Evolutionary conservation across 495 filamentous ascomycete species (phyloP), one percentile per base, ranked within the genome.

Genomic region (Cenococcum geophilum): DNA sequence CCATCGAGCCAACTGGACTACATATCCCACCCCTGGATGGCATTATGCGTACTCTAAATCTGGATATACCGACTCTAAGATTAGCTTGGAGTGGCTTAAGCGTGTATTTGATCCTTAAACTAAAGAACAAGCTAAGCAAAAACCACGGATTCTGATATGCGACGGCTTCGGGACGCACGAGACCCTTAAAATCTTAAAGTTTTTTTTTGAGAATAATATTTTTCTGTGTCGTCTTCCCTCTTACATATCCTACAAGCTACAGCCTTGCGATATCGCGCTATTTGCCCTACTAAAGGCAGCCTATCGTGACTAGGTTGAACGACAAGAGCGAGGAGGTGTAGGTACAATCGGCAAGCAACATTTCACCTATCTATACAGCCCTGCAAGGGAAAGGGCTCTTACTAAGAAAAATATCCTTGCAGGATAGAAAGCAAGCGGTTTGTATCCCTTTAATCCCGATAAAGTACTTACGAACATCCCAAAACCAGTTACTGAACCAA

Each of bases 11-110:
- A 40, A 40, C 36, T 40, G 36, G 36, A 14, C 14, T 23, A 70
- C 64, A 57, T 64, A 70, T 36, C 32, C 69, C 43, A 75, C 68
- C 37, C 66, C 72, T 55, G 59, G 64, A 55, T 75, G 58, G 70
- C 57, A 64, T 66, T 72, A 60, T 62, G 58, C 57, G 57, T 68
- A 49, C 58, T 63, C 70, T 12, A 62, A 72, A 59, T 55, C 48
- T 43, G 58, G 71, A 55, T 73, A n/a, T n/a, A n/a, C n/a, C n/a
- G n/a, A n/a, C n/a, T n/a, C n/a, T n/a, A n/a, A n/a, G n/a, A n/a
- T n/a, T n/a, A n/a, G n/a, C n/a, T n/a, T n/a, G n/a, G n/a, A n/a
- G n/a, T n/a, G n/a, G n/a, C n/a, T n/a, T n/a, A n/a, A n/a, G n/a
- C n/a, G n/a, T n/a, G n/a, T n/a, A n/a, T n/a, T n/a, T n/a, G n/a